Evolutionary conservation across 2,329 filamentous ascomycete species (phyloP).

Genomic region (Magnaporthiopsis poae): DNA sequence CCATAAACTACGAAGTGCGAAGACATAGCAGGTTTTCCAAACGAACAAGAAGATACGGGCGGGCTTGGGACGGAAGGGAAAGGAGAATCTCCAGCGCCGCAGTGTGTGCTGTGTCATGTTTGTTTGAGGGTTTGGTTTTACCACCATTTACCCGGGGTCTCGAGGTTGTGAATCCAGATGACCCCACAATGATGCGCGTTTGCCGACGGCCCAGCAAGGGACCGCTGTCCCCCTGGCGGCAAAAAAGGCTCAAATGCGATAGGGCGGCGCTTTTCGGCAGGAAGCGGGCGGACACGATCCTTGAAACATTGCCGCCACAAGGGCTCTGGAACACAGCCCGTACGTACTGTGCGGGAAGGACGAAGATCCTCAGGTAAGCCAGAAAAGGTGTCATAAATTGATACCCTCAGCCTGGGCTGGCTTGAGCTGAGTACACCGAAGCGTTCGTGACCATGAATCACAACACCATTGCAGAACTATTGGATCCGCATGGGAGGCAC

Average conservation of each 20-base stretch:
- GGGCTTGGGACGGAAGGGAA: too few species aligned
- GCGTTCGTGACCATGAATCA: too few species aligned
- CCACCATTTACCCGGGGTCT: background rate
- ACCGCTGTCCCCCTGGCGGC: background rate
- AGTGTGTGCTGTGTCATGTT: constrained; percentile 16
- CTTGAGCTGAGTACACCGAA: too few species aligned
- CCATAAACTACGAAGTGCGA: background rate
- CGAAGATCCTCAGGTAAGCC: background rate
- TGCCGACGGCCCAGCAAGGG: background rate
- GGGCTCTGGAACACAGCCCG: background rate
- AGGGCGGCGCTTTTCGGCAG: background rate
- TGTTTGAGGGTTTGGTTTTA: constrained; percentile 16
- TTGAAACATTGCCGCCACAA: background rate
- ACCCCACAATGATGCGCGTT: background rate
- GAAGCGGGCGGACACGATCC: background rate
- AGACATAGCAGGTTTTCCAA: background rate
- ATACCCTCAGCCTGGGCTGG: too few species aligned
- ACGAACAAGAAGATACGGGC: background rate
- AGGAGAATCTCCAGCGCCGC: background rate
- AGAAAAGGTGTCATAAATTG: too few species aligned
- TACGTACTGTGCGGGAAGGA: background rate
- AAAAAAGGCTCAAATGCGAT: background rate
- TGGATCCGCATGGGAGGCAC: too few species aligned
- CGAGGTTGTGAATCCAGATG: too few species aligned
- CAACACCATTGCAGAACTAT: too few species aligned